Base-by-base conservation (phyloP, 2,329 filamentous ascomycete species). In the Arthrobotrys megalospora region DNA sequence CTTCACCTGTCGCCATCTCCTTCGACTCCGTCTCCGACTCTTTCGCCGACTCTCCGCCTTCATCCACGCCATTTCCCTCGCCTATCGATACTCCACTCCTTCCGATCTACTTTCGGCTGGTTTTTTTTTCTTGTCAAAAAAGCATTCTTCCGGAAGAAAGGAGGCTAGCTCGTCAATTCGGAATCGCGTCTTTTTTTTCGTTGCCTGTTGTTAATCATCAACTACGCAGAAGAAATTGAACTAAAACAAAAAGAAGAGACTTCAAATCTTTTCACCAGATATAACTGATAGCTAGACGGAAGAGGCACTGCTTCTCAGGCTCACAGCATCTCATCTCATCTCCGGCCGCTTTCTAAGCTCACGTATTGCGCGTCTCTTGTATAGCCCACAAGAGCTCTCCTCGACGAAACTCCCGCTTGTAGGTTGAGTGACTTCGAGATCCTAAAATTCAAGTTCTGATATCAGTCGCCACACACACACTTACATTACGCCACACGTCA, bases 401-500 rank as follows among this genome's bases (percentile, higher is more conserved):
- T 71, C 75, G 75, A 71, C 75, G 48, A 67, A 60, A 78, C 75
- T 78, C 75, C 75, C 75, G 62, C 67, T 78, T 78, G 75, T 78
- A 78, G 75, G 75, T 72, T 78, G 75, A 78, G 75, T 78, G 75
- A 78, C 48, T 64, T 60, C 65, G 58, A 77, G 55, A 53, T 34
- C 58, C 64, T 63, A 68, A 76, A 62, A 28, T 60, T 43, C 34
- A 60, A 48, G 19, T 58, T 60, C 52, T 66, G 52, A 67, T 38
- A 47, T 41, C 66, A 76, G 47, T 53, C 41, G 50, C 48, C 65
- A 66, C 48, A 55, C n/a, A 41, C 24, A 34, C 58, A 32, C 38
- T 7, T 14, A 38, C 52, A 32, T 7, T 14, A 38, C 52, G 47
- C 21, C 53, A 70, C 45, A n/a, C 52, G 38, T 60, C 66, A 62